Conservation (phyloP, 2,329 filamentous ascomycete species). For the Thelonectria blattea region DNA sequence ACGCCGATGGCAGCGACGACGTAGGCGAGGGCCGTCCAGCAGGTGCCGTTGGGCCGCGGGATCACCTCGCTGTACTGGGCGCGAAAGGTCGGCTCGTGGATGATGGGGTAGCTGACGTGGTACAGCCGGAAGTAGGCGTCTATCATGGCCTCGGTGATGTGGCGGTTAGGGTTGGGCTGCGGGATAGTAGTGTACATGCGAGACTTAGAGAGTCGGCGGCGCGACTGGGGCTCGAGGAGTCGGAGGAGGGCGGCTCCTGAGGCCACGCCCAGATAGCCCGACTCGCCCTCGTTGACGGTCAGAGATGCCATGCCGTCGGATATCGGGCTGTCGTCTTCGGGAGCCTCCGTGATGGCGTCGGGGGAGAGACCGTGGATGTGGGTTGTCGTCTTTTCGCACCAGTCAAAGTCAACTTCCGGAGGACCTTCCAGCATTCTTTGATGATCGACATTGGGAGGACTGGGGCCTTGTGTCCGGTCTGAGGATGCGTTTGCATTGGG, state of each 20-base stretch:
- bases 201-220: slow-evolving; percentile 30
- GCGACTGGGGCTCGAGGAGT: slow-evolving; percentile 42
- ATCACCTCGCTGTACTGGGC: slow-evolving; percentile 44
- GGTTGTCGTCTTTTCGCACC: slow-evolving; percentile 43
- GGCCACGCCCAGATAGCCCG: slow-evolving; percentile 53
- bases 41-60: slow-evolving; percentile 39
- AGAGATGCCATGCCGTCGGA: slow-evolving; percentile 49
- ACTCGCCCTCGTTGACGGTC: slow-evolving; percentile 44
- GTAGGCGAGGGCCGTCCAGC: slow-evolving; percentile 41
- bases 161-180: slow-evolving; percentile 43
- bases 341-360: slow-evolving; percentile 22
- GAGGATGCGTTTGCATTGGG: background rate
- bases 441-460: slow-evolving; percentile 20
- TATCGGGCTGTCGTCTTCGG: slow-evolving; percentile 37
- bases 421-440: slow-evolving; percentile 42
- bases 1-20: slow-evolving; percentile 48
- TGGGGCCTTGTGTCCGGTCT: slow-evolving; percentile 7
- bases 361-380: slow-evolving; percentile 38
- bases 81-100: slow-evolving; percentile 55
- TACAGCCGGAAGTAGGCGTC: slow-evolving; percentile 48
- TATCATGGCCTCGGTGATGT: slow-evolving; percentile 44
- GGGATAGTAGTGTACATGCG: slow-evolving; percentile 25
- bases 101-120: slow-evolving; percentile 52
- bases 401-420: slow-evolving; percentile 46
- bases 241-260: slow-evolving; percentile 53